Evolutionary conservation across 2,329 filamentous ascomycete genomes (phyloP).

Genomic region (Thyridium curvatum): DNA sequence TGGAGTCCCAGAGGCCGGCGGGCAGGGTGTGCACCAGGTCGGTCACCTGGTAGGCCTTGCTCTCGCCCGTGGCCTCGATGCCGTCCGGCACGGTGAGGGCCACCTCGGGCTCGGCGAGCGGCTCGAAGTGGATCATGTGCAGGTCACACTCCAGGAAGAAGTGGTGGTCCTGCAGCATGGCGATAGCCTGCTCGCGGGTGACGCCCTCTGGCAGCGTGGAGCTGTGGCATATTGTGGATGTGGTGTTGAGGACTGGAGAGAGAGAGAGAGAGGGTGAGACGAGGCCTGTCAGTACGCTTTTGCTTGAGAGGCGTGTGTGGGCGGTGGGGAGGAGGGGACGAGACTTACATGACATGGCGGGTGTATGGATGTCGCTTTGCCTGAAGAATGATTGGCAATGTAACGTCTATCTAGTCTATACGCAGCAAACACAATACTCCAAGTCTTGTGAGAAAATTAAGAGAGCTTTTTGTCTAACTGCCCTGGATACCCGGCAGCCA

Average conservation of each 20-base stretch:
- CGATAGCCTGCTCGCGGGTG: slow-evolving; percentile 28
- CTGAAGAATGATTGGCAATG: too few relatives aligned
- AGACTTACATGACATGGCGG: too few relatives aligned
- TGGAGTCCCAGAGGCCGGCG: slow-evolving; percentile 48
- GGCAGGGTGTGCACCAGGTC: slow-evolving; percentile 46
- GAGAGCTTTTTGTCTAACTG: too few relatives aligned
- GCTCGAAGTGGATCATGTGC: slow-evolving; percentile 37
- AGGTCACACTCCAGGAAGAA: slow-evolving; percentile 48
- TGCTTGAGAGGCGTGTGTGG: too few relatives aligned
- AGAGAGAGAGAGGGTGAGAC: too few relatives aligned
- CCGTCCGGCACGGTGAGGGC: slow-evolving; percentile 21
- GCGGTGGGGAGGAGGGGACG: too few relatives aligned
- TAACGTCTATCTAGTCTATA: too few relatives aligned
- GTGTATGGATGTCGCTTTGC: too few relatives aligned
- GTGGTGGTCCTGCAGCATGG: slow-evolving; percentile 45
- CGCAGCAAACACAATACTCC: too few relatives aligned
- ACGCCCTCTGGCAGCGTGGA: slow-evolving; percentile 33
- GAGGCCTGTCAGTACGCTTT: too few relatives aligned
- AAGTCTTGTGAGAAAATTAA: too few relatives aligned
- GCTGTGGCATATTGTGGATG: slow-evolving; percentile 32
- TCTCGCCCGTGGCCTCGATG: slow-evolving; percentile 16
- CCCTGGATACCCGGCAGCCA: too few relatives aligned
- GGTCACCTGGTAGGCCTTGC: slow-evolving; percentile 39
- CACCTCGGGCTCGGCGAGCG: slow-evolving; percentile 20
- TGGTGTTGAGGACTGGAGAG: slow-evolving; percentile 34